Conservation (phyloP, 2,329 filamentous ascomycete genomes). For the Fusarium transvaalense region DNA sequence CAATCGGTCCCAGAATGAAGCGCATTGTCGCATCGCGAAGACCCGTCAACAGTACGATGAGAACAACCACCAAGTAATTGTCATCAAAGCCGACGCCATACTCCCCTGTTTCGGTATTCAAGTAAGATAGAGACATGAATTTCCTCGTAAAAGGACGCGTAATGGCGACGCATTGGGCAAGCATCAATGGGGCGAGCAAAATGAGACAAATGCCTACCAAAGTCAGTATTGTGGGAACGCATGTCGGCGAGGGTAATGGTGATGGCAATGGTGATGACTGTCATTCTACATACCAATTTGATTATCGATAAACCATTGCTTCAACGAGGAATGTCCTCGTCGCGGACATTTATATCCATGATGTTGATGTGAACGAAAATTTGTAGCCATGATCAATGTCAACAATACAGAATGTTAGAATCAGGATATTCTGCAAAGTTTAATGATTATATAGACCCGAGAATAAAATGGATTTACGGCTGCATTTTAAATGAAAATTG, state of each 20-base stretch:
- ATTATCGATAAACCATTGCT: constrained; percentile 35
- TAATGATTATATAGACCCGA: background rate
- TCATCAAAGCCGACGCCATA: constrained; percentile 87
- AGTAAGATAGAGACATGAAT: constrained; percentile 89
- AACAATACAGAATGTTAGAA: background rate
- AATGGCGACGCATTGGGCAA: constrained; percentile 84
- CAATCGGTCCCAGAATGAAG: constrained; percentile 83
- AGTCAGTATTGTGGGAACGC: constrained; percentile 18
- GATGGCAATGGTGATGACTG: background rate
- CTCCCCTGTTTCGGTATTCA: constrained; percentile 73
- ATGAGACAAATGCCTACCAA: constrained; percentile 82
- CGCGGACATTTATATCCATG: background rate
- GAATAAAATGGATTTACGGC: background rate
- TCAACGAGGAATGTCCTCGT: background rate
- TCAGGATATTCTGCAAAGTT: too few species aligned
- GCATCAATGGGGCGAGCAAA: constrained; percentile 81
- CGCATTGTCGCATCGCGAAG: constrained; percentile 88
- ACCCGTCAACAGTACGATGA: constrained; percentile 86
- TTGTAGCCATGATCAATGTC: background rate
- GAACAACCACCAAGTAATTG: constrained; percentile 81
- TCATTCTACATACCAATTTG: constrained; percentile 13
- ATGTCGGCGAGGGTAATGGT: background rate
- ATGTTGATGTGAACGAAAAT: background rate
- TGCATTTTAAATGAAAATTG: background rate
- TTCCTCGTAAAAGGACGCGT: constrained; percentile 81